phyloP scores from a whole-genome alignment of 2,329 filamentous ascomycete genomes.

The Hymenoscyphus salicellus region DNA sequence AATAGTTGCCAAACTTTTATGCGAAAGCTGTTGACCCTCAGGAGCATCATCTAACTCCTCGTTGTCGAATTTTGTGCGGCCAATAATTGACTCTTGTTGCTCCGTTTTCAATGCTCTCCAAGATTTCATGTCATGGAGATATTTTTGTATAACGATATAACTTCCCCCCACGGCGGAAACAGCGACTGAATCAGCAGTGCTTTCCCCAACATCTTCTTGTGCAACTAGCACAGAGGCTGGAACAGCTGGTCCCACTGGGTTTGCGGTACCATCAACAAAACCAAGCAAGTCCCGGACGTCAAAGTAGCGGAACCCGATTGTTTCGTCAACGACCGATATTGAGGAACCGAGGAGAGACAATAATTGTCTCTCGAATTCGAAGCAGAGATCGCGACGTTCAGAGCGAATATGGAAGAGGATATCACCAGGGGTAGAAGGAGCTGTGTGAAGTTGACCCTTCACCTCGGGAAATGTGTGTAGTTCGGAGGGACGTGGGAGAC shows the following conservation, averaged over 20 bases:
- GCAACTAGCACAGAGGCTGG: conserved; percentile 44
- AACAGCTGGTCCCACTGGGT: conserved; percentile 49
- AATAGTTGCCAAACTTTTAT: conserved; percentile 55
- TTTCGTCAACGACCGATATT: conserved; percentile 50
- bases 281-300: conserved; percentile 57
- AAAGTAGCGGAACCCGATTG: conserved; percentile 57
- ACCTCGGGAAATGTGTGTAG: conserved; percentile 50
- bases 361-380: conserved; percentile 57
- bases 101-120: conserved; percentile 49
- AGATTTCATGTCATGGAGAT: conserved; percentile 49
- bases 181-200: background rate
- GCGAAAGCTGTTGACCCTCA: conserved; percentile 45
- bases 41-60: conserved; percentile 53
- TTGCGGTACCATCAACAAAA: conserved; percentile 60
- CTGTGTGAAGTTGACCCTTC: conserved; percentile 48
- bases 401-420: conserved; percentile 58
- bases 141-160: conserved; percentile 59
- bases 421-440: conserved; percentile 55
- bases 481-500: conserved; percentile 47
- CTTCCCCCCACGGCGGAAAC: conserved; percentile 45
- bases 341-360: conserved; percentile 47
- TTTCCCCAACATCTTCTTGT: conserved; percentile 38
- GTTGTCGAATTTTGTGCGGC: conserved; percentile 57
- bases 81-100: conserved; percentile 54
- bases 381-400: conserved; percentile 54